Evolutionary conservation across 441 rosid species (phyloP).

Genomic region (Populus hybrid): DNA sequence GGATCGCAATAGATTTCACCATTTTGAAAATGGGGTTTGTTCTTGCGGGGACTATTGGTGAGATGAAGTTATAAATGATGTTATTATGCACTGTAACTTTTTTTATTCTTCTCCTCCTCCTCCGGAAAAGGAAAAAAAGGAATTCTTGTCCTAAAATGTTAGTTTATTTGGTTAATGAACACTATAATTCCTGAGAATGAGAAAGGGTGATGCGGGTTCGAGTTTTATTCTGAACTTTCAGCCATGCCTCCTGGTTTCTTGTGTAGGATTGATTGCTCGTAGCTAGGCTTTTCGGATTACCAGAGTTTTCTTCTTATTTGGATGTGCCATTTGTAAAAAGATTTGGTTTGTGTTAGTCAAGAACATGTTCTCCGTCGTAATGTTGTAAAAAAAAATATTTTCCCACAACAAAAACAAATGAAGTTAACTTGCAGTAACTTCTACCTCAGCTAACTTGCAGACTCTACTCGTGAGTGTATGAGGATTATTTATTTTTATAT

Average conservation of each 20-base stretch:
- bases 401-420: too few relatives aligned
- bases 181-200: not conserved
- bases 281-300: not conserved
- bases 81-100: not conserved
- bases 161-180: not conserved
- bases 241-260: not conserved
- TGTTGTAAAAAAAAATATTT: too few relatives aligned
- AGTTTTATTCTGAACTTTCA: not conserved
- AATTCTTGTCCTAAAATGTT: not conserved
- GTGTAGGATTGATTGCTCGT: not conserved
- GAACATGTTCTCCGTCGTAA: not conserved
- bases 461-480: too few relatives aligned
- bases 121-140: not conserved
- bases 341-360: not conserved
- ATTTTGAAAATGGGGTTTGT: slow-evolving; percentile 23
- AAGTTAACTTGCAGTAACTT: too few relatives aligned
- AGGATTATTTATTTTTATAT: too few relatives aligned
- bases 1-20: slow-evolving; percentile 81
- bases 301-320: not conserved
- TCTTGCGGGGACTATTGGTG: slow-evolving; percentile 76
- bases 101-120: not conserved
- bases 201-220: not conserved
- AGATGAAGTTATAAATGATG: not conserved
- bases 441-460: too few relatives aligned
- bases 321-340: not conserved